phyloP scores from a whole-genome alignment of 2,329 filamentous ascomycete species.

The Ceratocystis colombiana region DNA sequence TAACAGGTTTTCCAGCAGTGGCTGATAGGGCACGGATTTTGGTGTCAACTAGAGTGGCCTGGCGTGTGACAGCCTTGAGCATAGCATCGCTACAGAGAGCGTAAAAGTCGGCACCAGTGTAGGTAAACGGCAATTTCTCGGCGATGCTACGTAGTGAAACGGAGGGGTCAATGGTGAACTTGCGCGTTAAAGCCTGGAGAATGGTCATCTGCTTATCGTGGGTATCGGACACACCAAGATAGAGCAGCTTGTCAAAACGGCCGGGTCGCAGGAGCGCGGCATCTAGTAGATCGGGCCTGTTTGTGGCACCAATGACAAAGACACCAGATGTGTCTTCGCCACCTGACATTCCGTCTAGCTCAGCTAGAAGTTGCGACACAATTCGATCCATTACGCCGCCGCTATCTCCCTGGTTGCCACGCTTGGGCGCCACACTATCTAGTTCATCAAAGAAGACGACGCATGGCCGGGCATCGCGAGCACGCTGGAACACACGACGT shows the following conservation, averaged over 20 bases:
- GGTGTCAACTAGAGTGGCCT: conserved; percentile 70
- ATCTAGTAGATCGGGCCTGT: conserved; percentile 85
- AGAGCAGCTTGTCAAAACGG: conserved; percentile 96
- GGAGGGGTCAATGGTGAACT: conserved; percentile 78
- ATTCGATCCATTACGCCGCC: conserved; percentile 98
- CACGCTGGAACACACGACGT: conserved; percentile 75
- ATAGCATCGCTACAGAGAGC: conserved; percentile 95
- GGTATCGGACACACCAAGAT: conserved; percentile 89
- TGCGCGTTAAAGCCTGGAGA: conserved; percentile 83
- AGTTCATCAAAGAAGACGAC: conserved; percentile 91
- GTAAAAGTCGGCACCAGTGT: conserved; percentile 95
- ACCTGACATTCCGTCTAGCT: conserved; percentile 87
- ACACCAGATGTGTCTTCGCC: conserved; percentile 60
- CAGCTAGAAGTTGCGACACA: conserved; percentile 85
- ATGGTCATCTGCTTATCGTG: conserved; percentile 95
- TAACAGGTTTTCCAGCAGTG: conserved; percentile 45
- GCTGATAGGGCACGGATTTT: conserved; percentile 65
- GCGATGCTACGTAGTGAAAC: conserved; percentile 68
- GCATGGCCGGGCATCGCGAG: conserved; percentile 74
- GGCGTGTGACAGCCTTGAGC: conserved; percentile 94
- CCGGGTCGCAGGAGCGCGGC: conserved; percentile 81
- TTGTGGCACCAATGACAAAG: conserved; percentile 94
- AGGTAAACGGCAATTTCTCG: conserved; percentile 76
- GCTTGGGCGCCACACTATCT: conserved; percentile 87
- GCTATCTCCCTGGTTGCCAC: conserved; percentile 93